phyloP scores from a whole-genome alignment of 495 filamentous ascomycete species.

The Penicillium turbatum region DNA sequence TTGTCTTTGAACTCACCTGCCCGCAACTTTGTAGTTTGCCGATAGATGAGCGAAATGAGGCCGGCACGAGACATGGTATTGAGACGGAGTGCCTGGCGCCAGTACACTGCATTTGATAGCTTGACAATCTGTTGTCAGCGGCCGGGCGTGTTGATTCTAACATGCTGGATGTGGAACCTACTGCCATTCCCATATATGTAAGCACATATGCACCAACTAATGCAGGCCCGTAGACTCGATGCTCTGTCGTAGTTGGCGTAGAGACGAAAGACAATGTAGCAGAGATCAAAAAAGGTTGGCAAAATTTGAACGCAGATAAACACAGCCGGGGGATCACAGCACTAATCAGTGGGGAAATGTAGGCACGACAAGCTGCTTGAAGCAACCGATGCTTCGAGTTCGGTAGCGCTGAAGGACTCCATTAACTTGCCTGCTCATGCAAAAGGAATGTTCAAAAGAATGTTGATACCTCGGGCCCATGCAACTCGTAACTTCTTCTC shows the following conservation, averaged over 20 bases:
- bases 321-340: conserved; percentile 46
- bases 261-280: conserved; percentile 36
- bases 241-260: conserved; percentile 19
- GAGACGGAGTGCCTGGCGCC: conserved; percentile 46
- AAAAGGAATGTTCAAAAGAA: neutral
- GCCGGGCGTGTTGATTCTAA: too few species aligned
- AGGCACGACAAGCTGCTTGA: conserved; percentile 16
- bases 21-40: conserved; percentile 28
- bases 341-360: conserved; percentile 28
- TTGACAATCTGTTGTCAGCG: conserved; percentile 9
- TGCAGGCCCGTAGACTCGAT: conserved; percentile 46
- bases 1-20: conserved; percentile 31
- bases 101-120: conserved; percentile 44
- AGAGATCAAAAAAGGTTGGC: conserved; percentile 57
- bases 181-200: conserved; percentile 54
- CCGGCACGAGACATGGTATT: conserved; percentile 50
- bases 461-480: conserved; percentile 3
- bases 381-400: conserved; percentile 11
- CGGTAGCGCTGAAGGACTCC: neutral
- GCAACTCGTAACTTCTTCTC: neutral
- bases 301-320: conserved; percentile 51
- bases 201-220: conserved; percentile 53
- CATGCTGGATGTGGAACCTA: conserved; percentile 26
- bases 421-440: neutral
- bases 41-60: conserved; percentile 34